Evolutionary conservation across 768 basidiomycete species (phyloP).

Genomic region (Stropharia rugosoannulata): DNA sequence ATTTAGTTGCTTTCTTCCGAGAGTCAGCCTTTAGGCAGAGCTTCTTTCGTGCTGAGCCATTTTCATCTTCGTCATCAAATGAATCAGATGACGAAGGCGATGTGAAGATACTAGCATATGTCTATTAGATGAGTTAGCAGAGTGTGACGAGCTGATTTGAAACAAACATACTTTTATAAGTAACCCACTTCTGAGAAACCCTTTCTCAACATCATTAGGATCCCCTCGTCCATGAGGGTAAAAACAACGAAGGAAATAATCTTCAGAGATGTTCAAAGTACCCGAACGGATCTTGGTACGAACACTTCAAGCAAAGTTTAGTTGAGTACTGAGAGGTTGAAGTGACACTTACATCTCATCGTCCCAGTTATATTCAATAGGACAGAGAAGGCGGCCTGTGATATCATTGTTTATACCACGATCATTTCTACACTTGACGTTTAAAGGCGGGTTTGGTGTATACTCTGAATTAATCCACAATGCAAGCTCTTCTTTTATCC

Average conservation of each 20-base stretch:
- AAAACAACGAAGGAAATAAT: background rate
- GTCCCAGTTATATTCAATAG: background rate
- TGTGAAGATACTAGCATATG: slow-evolving; percentile 12
- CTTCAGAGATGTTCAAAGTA: background rate
- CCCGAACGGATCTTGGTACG: background rate
- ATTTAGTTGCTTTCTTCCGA: slow-evolving; percentile 10
- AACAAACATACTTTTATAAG: slow-evolving; percentile 11
- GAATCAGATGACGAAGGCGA: too few relatives aligned
- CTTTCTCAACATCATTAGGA: slow-evolving; percentile 4
- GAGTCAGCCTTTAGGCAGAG: background rate
- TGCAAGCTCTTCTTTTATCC: slow-evolving; percentile 2
- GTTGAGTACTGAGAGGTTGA: background rate
- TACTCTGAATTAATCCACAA: background rate
- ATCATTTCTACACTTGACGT: background rate
- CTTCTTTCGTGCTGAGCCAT: slow-evolving; percentile 9
- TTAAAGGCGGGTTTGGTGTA: background rate
- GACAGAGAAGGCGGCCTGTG: background rate
- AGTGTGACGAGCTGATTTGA: background rate
- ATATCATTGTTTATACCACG: background rate
- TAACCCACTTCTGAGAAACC: slow-evolving; percentile 9
- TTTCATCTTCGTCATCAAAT: slow-evolving; percentile 7
- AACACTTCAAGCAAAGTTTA: background rate
- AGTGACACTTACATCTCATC: background rate
- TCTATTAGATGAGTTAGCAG: slow-evolving; percentile 5
- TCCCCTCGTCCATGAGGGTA: background rate